These are phyloP conservation scores for Trifolium pratense DNA, from an alignment of 306 rosid species.

Conservation along the genomic window DNA sequence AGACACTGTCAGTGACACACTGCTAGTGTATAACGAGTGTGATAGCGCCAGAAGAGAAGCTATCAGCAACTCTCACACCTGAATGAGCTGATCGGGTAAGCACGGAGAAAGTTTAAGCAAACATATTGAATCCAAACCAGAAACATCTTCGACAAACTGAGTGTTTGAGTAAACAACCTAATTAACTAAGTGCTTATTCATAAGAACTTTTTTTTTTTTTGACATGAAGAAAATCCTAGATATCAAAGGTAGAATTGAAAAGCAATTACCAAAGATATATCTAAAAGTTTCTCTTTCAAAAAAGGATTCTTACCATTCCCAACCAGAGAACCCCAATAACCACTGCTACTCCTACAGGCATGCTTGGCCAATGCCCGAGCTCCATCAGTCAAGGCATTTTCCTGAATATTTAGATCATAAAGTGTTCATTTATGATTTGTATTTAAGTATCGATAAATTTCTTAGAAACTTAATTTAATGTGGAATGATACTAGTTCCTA, in stretches of 20 bases:
- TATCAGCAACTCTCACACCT: too few species aligned
- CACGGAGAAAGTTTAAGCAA: too few species aligned
- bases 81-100: too few species aligned
- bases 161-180: background rate
- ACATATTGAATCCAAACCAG: background rate
- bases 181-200: too few species aligned
- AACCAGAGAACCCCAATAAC: slow-evolving; percentile 66
- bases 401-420: slow-evolving; percentile 35
- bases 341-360: slow-evolving; percentile 60
- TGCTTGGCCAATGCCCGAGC: slow-evolving; percentile 85
- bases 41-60: too few species aligned
- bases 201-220: background rate
- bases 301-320: slow-evolving; percentile 63
- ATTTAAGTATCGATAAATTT: background rate
- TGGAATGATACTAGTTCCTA: slow-evolving; percentile 4
- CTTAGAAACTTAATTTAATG: slow-evolving; percentile 4
- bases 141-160: background rate
- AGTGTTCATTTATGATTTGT: too few species aligned
- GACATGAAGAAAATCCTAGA: slow-evolving; percentile 1
- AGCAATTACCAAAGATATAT: slow-evolving; percentile 18
- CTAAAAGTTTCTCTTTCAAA: slow-evolving; percentile 21
- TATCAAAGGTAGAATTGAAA: slow-evolving; percentile 13
- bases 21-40: too few species aligned
- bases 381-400: slow-evolving; percentile 63
- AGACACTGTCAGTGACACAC: background rate